phyloP scores from a whole-genome alignment of 495 filamentous ascomycete genomes.

The Penicillium turbatum region DNA sequence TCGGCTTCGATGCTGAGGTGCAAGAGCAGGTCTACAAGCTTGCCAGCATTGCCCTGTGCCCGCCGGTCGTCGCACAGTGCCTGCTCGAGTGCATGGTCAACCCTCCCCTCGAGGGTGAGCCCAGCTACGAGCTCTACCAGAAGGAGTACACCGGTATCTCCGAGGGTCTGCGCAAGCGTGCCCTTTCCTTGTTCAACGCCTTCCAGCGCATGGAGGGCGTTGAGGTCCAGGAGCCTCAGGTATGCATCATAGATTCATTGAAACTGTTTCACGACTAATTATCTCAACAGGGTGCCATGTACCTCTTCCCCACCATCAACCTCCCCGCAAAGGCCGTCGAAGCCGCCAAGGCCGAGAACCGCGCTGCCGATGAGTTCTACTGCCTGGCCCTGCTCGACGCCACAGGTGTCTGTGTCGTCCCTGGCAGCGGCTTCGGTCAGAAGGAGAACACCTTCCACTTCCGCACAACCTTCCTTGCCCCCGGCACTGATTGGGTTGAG shows the following conservation, averaged over 20 bases:
- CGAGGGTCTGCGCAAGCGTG: conserved; percentile 68
- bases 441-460: conserved; percentile 89
- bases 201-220: conserved; percentile 96
- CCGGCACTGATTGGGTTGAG: conserved; percentile 91
- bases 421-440: conserved; percentile 91
- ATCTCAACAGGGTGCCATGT: conserved; percentile 75
- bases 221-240: conserved; percentile 73
- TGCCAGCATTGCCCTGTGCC: conserved; percentile 89
- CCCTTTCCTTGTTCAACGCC: conserved; percentile 77
- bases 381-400: conserved; percentile 83
- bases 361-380: conserved; percentile 88
- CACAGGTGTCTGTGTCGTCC: conserved; percentile 92
- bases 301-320: conserved; percentile 92
- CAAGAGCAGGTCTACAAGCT: conserved; percentile 97
- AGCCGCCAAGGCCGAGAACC: conserved; percentile 68
- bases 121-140: conserved; percentile 75
- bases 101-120: conserved; percentile 76
- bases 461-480: conserved; percentile 93
- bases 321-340: conserved; percentile 69
- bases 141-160: conserved; percentile 79
- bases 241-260: conserved; percentile 17
- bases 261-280: neutral
- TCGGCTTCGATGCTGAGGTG: conserved; percentile 80
- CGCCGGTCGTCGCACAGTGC: conserved; percentile 93
- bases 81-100: conserved; percentile 96